These are phyloP conservation scores for Penicillium cinerascens DNA, from an alignment of 495 filamentous ascomycete genomes.

Conservation along the genomic window DNA sequence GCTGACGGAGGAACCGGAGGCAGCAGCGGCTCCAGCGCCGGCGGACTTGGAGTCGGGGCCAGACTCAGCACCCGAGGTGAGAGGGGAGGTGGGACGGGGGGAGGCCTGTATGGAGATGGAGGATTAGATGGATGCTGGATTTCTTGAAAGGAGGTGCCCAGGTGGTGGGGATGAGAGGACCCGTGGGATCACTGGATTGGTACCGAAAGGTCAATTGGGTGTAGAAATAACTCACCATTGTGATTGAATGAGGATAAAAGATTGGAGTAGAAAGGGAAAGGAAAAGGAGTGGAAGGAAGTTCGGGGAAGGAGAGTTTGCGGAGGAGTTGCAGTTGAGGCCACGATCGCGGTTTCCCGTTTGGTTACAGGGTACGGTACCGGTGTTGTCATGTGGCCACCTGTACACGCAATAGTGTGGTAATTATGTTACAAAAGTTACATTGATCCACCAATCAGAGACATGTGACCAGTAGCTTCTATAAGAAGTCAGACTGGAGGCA, in stretches of 20 bases:
- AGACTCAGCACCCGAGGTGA: conserved; percentile 49
- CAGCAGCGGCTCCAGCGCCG: conserved; percentile 55
- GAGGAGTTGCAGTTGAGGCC: conserved; percentile 35
- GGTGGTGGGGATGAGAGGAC: background rate
- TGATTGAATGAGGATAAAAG: conserved; percentile 17
- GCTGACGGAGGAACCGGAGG: conserved; percentile 60
- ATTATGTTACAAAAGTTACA: background rate
- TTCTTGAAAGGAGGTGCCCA: conserved; percentile 4
- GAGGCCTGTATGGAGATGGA: conserved; percentile 31
- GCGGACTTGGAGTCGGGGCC: conserved; percentile 60
- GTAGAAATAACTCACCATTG: conserved; percentile 35
- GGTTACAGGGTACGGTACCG: conserved; percentile 21
- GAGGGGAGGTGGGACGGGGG: conserved; percentile 46
- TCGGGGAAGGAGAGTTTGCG: conserved; percentile 24
- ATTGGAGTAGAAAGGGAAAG: conserved; percentile 7
- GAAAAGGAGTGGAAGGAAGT: conserved; percentile 13
- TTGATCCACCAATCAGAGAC: conserved; percentile 17
- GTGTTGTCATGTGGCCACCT: background rate
- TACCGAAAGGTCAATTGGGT: conserved; percentile 10
- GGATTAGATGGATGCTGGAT: conserved; percentile 5
- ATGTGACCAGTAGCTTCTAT: background rate
- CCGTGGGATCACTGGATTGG: background rate
- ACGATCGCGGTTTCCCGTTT: conserved; percentile 43
- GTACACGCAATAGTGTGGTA: background rate
- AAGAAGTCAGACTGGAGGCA: background rate